Base-by-base conservation (phyloP, 352 stramenopile genomes). In the Phytopythium cucurbitacearum region DNA sequence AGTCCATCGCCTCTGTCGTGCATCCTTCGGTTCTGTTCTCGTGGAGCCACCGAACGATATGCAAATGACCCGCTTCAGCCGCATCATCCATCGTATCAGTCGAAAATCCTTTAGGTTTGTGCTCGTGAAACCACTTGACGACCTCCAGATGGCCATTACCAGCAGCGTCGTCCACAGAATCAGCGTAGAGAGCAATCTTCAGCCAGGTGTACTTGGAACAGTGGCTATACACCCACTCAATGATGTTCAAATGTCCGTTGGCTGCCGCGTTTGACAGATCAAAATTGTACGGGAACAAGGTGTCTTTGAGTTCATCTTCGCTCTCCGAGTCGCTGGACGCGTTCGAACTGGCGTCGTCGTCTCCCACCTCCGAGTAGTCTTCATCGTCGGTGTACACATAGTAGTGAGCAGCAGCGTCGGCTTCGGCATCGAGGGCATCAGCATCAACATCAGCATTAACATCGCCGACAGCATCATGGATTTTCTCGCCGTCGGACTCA, bases 91-190 rank as follows among this genome's bases (percentile, higher is more conserved):
- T 87, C 4, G 76, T 76, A n/a, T 67, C 57, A 7, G 65, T 83
- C 1, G 76, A 72, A 37, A 73, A 89, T 60, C 54, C 47, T 13
- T 4, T 0, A 48, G 40, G n/a, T 78, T 57, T 3, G 53, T 67
- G 38, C 1, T 51, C 49, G 38, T 89, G 79, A n/a, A 89, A 53
- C 62, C 72, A 89, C n/a, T 57, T 44, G 2, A 89, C 71, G 35
- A 85, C 71, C 6, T 71, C 48, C 37, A 89, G 56, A 56, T 83
- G 76, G 0, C 76, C 79, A 21, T 79, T 66, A 8, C 67, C 65
- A n/a, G 79, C 79, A 3, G 79, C 79, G 45, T 70, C 74, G 33
- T 80, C 73, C 73, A 89, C 85, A 35, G 79, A 71, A 32, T 69
- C 59, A 4, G 67, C 21, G 21, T 28, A 28, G 55, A 3, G 73